Evolutionary conservation across 805 yeast species (phyloP).

Genomic region (Wickerhamomyces bisporus): DNA sequence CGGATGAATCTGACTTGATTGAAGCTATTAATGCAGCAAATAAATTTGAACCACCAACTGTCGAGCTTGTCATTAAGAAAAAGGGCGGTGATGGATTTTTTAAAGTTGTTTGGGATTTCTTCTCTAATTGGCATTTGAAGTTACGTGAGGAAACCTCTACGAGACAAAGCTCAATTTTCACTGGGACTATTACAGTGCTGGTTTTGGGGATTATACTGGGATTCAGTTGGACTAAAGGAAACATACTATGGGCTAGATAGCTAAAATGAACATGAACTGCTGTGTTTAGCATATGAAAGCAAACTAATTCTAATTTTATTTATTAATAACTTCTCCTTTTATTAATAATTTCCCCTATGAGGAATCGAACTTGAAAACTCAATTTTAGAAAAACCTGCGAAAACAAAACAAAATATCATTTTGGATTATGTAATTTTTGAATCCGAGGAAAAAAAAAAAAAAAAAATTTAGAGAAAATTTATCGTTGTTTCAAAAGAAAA

Average conservation of each 20-base stretch:
- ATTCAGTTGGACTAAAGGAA: slow-evolving; percentile 5
- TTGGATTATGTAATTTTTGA: too few species aligned
- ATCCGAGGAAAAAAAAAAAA: too few species aligned
- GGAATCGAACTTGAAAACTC: too few species aligned
- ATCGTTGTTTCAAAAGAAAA: too few species aligned
- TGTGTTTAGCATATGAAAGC: too few species aligned
- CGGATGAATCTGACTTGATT: slow-evolving; percentile 30
- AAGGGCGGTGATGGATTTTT: background rate
- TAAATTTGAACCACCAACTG: slow-evolving; percentile 3
- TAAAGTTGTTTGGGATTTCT: slow-evolving; percentile 1
- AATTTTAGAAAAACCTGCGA: too few species aligned
- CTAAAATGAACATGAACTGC: too few species aligned
- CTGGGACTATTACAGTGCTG: slow-evolving; percentile 17
- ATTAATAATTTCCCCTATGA: too few species aligned
- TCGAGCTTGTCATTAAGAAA: slow-evolving; percentile 12
- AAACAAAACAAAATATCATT: too few species aligned
- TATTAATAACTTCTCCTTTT: too few species aligned
- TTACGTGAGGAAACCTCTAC: slow-evolving; percentile 1
- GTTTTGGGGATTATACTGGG: slow-evolving; percentile 21
- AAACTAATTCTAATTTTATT: too few species aligned
- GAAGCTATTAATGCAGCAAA: slow-evolving; percentile 21
- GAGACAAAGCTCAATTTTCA: background rate
- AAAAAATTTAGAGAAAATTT: too few species aligned
- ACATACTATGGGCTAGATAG: background rate
- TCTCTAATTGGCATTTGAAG: slow-evolving; percentile 1